Evolutionary conservation across 352 stramenopile genomes (phyloP).

Genomic region (Phytophthora niederhauseri): DNA sequence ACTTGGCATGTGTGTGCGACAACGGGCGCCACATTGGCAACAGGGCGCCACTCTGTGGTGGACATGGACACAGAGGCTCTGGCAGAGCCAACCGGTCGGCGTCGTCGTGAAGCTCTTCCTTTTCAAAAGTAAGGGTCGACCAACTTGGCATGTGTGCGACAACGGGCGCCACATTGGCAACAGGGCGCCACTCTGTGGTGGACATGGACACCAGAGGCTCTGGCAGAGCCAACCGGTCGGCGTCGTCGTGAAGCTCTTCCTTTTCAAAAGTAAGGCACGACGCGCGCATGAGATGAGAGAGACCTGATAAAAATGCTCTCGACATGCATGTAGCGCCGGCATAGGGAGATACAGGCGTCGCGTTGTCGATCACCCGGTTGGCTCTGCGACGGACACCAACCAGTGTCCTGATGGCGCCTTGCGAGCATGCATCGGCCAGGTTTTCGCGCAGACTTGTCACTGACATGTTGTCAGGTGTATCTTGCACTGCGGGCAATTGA

Average conservation of each 20-base stretch:
- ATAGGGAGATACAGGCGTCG: conserved; percentile 6
- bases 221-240: too few relatives aligned
- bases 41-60: too few relatives aligned
- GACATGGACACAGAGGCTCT: too few relatives aligned
- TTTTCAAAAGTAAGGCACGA: background rate
- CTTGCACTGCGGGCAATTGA: conserved; percentile 11
- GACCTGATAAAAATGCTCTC: background rate
- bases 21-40: too few relatives aligned
- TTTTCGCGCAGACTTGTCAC: conserved; percentile 12
- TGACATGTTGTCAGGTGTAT: conserved; percentile 1
- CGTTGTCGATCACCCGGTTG: conserved; percentile 2
- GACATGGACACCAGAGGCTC: background rate
- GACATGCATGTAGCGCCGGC: background rate
- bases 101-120: background rate
- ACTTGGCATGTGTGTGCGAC: too few relatives aligned
- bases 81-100: too few relatives aligned
- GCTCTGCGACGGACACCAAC: conserved; percentile 2
- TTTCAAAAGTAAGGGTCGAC: background rate
- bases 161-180: background rate
- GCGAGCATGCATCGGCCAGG: conserved; percentile 6
- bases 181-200: background rate
- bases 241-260: background rate
- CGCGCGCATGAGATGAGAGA: background rate
- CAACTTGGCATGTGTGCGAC: background rate
- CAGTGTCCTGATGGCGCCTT: background rate